Evolutionary conservation across 2,329 filamentous ascomycete genomes (phyloP).

Genomic region (Colletotrichum theobromicola): DNA sequence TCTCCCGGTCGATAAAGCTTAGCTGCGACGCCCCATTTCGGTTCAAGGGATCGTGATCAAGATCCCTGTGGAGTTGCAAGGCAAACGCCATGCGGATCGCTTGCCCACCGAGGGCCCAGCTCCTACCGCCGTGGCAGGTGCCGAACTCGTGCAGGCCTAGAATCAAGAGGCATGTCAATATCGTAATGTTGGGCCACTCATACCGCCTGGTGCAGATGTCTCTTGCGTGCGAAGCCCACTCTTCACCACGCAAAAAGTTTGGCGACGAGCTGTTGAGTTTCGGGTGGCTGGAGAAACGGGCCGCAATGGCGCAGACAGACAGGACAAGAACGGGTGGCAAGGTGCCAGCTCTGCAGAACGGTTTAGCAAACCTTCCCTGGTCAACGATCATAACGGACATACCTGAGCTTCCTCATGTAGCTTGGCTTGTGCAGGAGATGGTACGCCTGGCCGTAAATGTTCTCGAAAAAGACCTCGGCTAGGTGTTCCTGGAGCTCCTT

Average conservation of each 20-base stretch:
- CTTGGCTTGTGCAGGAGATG: conserved; percentile 95
- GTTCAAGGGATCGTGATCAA: conserved; percentile 80
- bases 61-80: conserved; percentile 88
- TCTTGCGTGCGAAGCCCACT: conserved; percentile 87
- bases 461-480: conserved; percentile 94
- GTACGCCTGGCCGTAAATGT: conserved; percentile 94
- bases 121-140: conserved; percentile 93
- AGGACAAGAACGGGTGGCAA: conserved; percentile 89
- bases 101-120: conserved; percentile 94
- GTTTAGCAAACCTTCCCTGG: conserved; percentile 24
- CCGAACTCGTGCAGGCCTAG: conserved; percentile 95
- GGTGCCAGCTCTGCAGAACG: conserved; percentile 65
- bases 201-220: conserved; percentile 87
- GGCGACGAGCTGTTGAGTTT: conserved; percentile 72
- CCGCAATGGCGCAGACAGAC: conserved; percentile 95
- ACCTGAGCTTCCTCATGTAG: conserved; percentile 87
- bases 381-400: conserved; percentile 32
- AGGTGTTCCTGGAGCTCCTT: conserved; percentile 92
- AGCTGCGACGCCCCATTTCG: conserved; percentile 68
- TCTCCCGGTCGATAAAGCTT: conserved; percentile 92
- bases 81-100: conserved; percentile 98
- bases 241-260: conserved; percentile 86
- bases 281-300: conserved; percentile 90
- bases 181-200: conserved; percentile 95
- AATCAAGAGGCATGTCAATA: conserved; percentile 87